Evolutionary conservation across 1,139 yeast genomes (phyloP), one percentile per base, ranked within the genome.

Genomic region (Zhuliangozyma parablackwelliae): DNA sequence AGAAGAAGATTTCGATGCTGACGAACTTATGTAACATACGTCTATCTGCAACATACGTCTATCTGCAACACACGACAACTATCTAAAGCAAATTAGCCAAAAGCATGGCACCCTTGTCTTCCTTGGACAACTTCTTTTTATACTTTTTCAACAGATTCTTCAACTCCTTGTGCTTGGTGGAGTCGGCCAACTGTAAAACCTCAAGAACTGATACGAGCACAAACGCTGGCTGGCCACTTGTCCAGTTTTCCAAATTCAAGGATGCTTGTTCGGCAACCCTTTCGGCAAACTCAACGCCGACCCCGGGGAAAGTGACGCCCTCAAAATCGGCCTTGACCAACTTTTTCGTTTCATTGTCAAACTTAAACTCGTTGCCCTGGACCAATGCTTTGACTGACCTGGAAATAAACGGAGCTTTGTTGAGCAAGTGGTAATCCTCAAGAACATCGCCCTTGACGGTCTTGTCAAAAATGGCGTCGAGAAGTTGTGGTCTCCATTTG

Each of bases 61-160:
- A 16, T n/a, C n/a, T n/a, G n/a, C n/a, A n/a, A n/a, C n/a, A n/a
- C n/a, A n/a, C n/a, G n/a, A n/a, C n/a, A n/a, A n/a, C n/a, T n/a
- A n/a, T 16, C 29, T 20, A 27, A 25, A 20, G 21, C 6, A 21
- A 30, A 21, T 30, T 30, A 5, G 21, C 25, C 8, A 89, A 69
- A 45, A 89, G 69, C 51, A 80, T 81, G 34, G 87, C 84, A 44
- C 97, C 97, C 66, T 88, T 89, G 61, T 86, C 87, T 3, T 26
- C 28, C 33, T 49, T 46, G 34, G 69, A 59, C 47, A 78, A 63
- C 29, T 65, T 55, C 45, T 77, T 73, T 55, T 75, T 71, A 41
- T 75, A 57, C 45, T 72, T 70, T 53, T 74, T 75, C 54, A 87
- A 64, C 29, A 66, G 73, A 54, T 75, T 69, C 45, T 67, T 56